Conservation (phyloP, 2,329 filamentous ascomycete species). For the Aspergillus sp. region DNA sequence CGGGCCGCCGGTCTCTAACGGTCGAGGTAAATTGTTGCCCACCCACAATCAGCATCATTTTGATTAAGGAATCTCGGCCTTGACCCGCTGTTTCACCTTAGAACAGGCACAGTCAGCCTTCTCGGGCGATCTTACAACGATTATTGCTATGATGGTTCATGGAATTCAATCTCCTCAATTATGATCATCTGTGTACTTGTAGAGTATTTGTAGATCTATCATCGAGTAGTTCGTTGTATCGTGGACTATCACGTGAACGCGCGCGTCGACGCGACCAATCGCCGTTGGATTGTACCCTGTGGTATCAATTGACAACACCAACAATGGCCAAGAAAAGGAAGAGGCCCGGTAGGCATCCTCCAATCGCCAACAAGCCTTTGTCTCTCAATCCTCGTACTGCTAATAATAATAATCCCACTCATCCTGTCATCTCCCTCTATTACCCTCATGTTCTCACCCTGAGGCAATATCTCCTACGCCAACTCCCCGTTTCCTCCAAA, state of each 20-base stretch:
- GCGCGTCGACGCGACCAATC: slow-evolving; percentile 47
- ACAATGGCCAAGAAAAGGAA: slow-evolving; percentile 40
- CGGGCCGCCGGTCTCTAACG: not conserved
- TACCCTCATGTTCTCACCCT: slow-evolving; percentile 62
- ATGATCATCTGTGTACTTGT: no score
- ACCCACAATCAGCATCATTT: no score
- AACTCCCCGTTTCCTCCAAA: slow-evolving; percentile 60
- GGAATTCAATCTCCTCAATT: no score
- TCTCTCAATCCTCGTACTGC: not conserved
- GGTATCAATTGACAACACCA: not conserved
- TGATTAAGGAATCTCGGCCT: no score
- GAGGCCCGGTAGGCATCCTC: slow-evolving; percentile 24
- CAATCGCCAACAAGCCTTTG: not conserved
- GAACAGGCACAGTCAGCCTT: no score
- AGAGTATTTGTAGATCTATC: no score
- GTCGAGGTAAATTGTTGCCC: not conserved
- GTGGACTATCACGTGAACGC: no score
- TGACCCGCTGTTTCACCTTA: no score
- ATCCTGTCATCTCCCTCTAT: slow-evolving; percentile 62
- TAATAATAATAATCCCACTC: slow-evolving; percentile 22
- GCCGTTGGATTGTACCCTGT: not conserved
- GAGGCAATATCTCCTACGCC: slow-evolving; percentile 61
- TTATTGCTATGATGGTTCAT: no score
- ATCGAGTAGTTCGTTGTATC: no score
- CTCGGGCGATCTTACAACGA: no score